phyloP scores from a whole-genome alignment of 768 basidiomycete species.

The Lentinus tigrinus region DNA sequence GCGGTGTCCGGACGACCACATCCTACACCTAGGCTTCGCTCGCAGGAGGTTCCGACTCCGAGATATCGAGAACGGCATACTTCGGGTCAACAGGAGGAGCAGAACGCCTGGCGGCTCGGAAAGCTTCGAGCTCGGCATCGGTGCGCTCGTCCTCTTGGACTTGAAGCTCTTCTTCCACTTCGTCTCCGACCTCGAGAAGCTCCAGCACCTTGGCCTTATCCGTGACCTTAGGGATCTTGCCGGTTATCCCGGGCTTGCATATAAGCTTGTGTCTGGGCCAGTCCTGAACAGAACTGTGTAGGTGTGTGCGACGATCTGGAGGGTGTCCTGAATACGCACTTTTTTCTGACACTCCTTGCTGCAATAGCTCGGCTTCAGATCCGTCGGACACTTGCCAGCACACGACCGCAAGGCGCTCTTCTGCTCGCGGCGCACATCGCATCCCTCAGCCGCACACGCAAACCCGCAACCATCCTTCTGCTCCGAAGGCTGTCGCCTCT shows the following conservation, averaged over 20 bases:
- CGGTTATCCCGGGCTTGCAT: background rate
- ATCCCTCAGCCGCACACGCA: background rate
- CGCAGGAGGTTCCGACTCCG: too few relatives aligned
- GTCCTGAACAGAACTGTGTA: background rate
- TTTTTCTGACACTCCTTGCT: background rate
- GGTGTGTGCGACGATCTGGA: too few relatives aligned
- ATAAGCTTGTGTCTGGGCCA: constrained; percentile 1
- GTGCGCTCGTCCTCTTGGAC: background rate
- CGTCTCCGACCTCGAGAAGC: background rate
- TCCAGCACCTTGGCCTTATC: background rate
- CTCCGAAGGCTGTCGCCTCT: background rate
- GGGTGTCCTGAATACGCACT: background rate
- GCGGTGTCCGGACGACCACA: too few relatives aligned
- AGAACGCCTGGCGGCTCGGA: too few relatives aligned
- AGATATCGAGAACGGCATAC: too few relatives aligned
- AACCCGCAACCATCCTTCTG: background rate
- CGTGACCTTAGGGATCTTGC: background rate
- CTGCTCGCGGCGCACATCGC: background rate
- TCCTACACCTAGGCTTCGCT: too few relatives aligned
- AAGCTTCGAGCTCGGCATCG: too few relatives aligned
- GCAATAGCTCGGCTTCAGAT: background rate
- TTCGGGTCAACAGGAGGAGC: too few relatives aligned
- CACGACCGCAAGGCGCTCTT: background rate
- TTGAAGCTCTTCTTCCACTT: background rate
- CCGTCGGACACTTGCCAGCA: background rate